A percentile compares a stretch with the other conserved stretches of the same genome.
These are phyloP conservation scores for Coniochaeta pulveracea DNA, from an alignment of 2,329 filamentous ascomycete species.

Conservation along the genomic window DNA sequence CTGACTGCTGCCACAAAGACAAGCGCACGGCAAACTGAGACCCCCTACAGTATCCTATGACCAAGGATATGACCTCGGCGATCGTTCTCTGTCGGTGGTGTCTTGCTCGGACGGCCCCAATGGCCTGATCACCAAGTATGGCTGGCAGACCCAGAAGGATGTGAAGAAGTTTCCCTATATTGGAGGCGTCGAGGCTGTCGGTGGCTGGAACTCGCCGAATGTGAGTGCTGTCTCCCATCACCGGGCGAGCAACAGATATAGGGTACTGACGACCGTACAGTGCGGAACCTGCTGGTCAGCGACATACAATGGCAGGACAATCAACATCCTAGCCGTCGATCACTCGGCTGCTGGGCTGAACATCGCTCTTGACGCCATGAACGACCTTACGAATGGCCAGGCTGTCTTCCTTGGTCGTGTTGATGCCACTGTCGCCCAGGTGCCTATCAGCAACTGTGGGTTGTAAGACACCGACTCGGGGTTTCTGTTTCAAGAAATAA, in stretches of 20 bases:
- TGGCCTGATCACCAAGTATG: constrained; percentile 52
- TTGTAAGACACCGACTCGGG: constrained; percentile 9
- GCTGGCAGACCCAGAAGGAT: constrained; percentile 42
- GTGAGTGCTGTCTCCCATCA: constrained; percentile 13
- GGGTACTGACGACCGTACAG: constrained; percentile 14
- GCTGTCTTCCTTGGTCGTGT: constrained; percentile 38
- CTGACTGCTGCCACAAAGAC: neutral
- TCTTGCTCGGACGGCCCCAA: constrained; percentile 58
- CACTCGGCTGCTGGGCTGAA: constrained; percentile 38
- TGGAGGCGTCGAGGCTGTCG: constrained; percentile 39
- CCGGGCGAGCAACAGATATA: neutral
- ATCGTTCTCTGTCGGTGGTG: constrained; percentile 42
- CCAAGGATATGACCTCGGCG: constrained; percentile 52
- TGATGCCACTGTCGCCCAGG: constrained; percentile 34
- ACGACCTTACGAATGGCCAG: constrained; percentile 40
- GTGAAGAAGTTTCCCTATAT: constrained; percentile 42
- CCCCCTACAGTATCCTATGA: constrained; percentile 54
- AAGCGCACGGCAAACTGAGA: neutral
- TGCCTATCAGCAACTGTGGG: constrained; percentile 30
- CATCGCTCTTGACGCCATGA: constrained; percentile 43
- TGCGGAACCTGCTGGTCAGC: constrained; percentile 51
- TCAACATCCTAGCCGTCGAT: constrained; percentile 47
- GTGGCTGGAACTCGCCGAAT: constrained; percentile 40
- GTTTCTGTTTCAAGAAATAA: no score
- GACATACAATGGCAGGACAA: constrained; percentile 34